Evolutionary conservation across 306 rosid species (phyloP).

Genomic region (Lagenaria siceraria): DNA sequence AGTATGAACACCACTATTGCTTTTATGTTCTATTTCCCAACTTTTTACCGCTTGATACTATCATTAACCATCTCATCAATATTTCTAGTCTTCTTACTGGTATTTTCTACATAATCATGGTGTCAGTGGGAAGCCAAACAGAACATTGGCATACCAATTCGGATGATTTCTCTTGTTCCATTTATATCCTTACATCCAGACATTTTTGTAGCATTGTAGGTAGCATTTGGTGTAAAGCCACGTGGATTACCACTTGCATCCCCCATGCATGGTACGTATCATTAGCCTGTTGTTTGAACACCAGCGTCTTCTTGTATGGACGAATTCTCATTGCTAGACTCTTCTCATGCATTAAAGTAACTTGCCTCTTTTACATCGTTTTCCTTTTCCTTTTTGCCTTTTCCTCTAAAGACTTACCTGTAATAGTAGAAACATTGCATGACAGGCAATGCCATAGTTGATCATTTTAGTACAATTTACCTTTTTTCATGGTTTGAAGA

Average conservation of each 20-base stretch:
- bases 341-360: background rate
- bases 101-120: constrained; percentile 3
- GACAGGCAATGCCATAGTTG: background rate
- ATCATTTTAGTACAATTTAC: background rate
- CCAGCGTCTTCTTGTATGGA: background rate
- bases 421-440: background rate
- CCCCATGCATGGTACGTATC: background rate
- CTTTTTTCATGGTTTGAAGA: background rate
- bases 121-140: background rate
- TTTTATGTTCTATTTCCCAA: background rate
- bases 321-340: background rate
- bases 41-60: background rate
- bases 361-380: background rate
- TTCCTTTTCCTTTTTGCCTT: background rate
- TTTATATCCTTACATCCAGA: background rate
- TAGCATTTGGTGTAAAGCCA: background rate
- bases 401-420: background rate
- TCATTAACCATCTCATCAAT: background rate
- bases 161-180: background rate
- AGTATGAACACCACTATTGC: background rate
- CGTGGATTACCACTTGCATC: background rate
- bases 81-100: background rate
- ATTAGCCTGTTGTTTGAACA: background rate
- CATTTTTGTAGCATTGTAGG: background rate
- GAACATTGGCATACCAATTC: background rate